Evolutionary conservation across 768 basidiomycete species (phyloP), one percentile per base, ranked within the genome.

Genomic region (Porpolomopsis calyptriformis): DNA sequence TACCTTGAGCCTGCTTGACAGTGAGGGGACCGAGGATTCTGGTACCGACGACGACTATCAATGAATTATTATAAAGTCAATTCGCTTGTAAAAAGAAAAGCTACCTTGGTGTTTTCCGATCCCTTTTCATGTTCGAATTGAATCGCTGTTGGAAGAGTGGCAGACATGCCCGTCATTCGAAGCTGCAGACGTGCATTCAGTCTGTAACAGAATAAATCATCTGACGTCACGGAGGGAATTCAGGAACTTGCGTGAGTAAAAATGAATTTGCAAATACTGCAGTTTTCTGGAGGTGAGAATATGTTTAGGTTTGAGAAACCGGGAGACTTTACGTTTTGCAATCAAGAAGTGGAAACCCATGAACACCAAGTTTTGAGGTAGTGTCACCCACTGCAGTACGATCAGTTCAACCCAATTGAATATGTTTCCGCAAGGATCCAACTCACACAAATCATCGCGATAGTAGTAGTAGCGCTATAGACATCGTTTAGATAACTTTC

Each of bases 301-400:
- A 31, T 31, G 14, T 31, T 31, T 31, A 14, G 7, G 7, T 7
- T 31, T 31, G 29, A 7, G 14, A 31, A 14, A 31, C 7, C 7
- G 29, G 14, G 14, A 31, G 7, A 39, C 36, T 69, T 41, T 45
- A 73, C 72, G 47, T 51, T 74, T 74, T 34, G 60, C 62, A 39
- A 74, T 74, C 18, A 73, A 59, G 46, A 74, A 72, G 49, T 74
- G 71, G 7, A 74, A 52, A 8, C 69, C 69, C 52, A 74, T 65
- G 46, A 72, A 71, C 14, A 73, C 51, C 3, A 69, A 58, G 47
- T 67, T 72, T 18, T 51, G 41, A 3, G 69, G 65, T 66, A 73
- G 67, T 6, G 56, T 44, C 14, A 74, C 54, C 72, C 72, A 73
- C 66, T 67, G 50, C 11, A 10, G 14, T 25, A 22, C 10, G 2